Base-by-base conservation (phyloP, 2,329 filamentous ascomycete species). In the Zymoseptoria ardabiliae region DNA sequence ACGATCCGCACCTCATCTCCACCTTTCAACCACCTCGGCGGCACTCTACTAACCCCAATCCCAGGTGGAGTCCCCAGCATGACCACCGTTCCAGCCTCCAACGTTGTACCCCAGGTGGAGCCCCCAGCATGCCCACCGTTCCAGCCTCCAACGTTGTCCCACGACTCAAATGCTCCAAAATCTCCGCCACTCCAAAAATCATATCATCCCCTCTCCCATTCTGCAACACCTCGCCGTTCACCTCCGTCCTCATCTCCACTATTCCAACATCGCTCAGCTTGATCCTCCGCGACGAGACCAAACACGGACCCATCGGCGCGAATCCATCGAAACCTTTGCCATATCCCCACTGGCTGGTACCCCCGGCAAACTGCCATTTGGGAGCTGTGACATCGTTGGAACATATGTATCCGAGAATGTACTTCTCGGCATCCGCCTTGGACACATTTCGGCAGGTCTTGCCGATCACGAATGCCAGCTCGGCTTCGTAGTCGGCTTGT, bases 401-500 rank as follows among this genome's bases (percentile, higher is more conserved):
- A 17, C 25, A 54, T 21, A 54, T 58, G 21, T 58, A 58, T 17
- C 51, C 57, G 3, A 54, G 22, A 19, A 58, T 45, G 23, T 55
- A 58, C 6, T 50, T n/a, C 52, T 55, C 23, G 22, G 57, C 57
- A 2, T 58, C 22, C 0, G 72, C 69, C 49, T 73, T 66, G 0
- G 73, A 58, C 0, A 84, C 76, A 55, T 83, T 72, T 60, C 82
- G 82, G 19, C 78, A 81, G 9, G 79, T 75, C 50, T 77, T 78
- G 1, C 78, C 78, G 21, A 84, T 79, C 0, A 85, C 76, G 19
- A 85, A 75, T 55, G 72, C 74, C 53, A 80, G 65, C 55, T 80
- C 78, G 6, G 77, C 77, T 58, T 81, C 79, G 58, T 81, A 64
- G 49, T 65, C 66, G 81, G 80, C 80, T 76, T 76, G 0, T 60